These are phyloP conservation scores for Leishmania amazonensis DNA, from an alignment of 208 protist genomes.

Conservation along the genomic window DNA sequence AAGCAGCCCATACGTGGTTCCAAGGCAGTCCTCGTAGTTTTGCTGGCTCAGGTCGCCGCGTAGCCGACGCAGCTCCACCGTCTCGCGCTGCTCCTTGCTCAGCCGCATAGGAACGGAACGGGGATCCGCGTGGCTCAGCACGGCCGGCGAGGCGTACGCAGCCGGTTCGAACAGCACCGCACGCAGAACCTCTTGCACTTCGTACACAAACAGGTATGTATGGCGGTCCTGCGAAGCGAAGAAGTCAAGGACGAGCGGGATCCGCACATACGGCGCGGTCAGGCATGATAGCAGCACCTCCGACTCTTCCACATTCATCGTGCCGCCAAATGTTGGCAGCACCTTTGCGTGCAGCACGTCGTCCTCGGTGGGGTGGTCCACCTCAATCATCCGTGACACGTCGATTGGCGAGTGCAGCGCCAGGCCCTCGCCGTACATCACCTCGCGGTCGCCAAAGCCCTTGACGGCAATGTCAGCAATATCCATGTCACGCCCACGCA, in stretches of 20 bases:
- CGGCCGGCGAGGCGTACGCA: conserved; percentile 48
- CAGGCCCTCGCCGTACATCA: conserved; percentile 76
- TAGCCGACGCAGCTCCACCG: conserved; percentile 34
- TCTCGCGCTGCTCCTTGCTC: conserved; percentile 50
- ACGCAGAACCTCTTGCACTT: conserved; percentile 81
- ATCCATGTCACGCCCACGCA: conserved; percentile 80
- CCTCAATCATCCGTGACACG: conserved; percentile 52
- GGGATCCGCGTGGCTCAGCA: conserved; percentile 36
- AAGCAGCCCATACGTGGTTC: conserved; percentile 80
- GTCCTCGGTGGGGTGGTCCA: conserved; percentile 77
- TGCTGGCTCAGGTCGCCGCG: conserved; percentile 38
- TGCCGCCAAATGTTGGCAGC: conserved; percentile 78
- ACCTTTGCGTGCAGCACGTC: conserved; percentile 81
- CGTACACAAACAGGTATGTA: conserved; percentile 62
- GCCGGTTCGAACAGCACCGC: conserved; percentile 92
- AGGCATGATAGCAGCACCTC: conserved; percentile 88
- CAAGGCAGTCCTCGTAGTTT: conserved; percentile 59
- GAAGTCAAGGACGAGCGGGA: conserved; percentile 87
- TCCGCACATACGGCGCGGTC: conserved; percentile 84
- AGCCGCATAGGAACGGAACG: conserved; percentile 65
- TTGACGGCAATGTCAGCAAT: conserved; percentile 77
- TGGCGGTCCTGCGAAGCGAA: conserved; percentile 88
- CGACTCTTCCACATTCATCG: conserved; percentile 69
- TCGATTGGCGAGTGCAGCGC: conserved; percentile 76
- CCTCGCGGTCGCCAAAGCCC: conserved; percentile 77